Evolutionary conservation across 768 basidiomycete species (phyloP), one percentile per base, ranked within the genome.

Genomic region (Paxillus involutus): DNA sequence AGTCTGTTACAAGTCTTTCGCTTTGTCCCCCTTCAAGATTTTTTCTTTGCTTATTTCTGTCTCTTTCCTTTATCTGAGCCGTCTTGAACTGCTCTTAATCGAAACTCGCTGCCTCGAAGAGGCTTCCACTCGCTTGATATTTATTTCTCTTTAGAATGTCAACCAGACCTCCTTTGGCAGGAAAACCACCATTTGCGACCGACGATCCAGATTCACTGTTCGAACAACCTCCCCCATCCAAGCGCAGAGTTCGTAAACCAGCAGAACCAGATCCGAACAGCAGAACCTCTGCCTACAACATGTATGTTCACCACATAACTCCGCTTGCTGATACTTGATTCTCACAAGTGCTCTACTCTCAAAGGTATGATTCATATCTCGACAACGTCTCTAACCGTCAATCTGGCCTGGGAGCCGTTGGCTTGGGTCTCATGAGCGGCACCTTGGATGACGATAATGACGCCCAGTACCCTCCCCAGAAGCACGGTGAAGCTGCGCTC

Each of bases 311-410:
- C 44, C 44, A 50, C 32, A 30, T 52, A 29, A 51, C 55, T 47
- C 35, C 40, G 9, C 48, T 49, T 36, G 12, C 35, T 35, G 5
- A 14, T 35, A 33, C 33, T 41, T 51, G 59, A 29, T 60, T 13
- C 45, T 56, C 17, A 59, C 36, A 21, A 21, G 53, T 30, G 51
- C 21, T 55, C 42, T n/a, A 7, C 21, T 43, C 40, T 44, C 21
- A 7, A 64, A 89, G 87, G 59, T 89, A 90, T 59, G 80, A 87
- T 72, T 79, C 77, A 64, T 86, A 85, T 68, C 64, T 84, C 45
- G 71, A 70, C 40, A 69, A 67, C 54, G 65, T 63, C 45, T 57
- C 64, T 45, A 75, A 75, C 56, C 77, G 82, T 48, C 75, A 77
- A 56, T 81, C 80, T 42, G 83, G 82, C 47, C 73, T 82, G 40